These are phyloP conservation scores for Juncus inflexus DNA, from an alignment of 176 grass and related monocot species.

Conservation along the genomic window DNA sequence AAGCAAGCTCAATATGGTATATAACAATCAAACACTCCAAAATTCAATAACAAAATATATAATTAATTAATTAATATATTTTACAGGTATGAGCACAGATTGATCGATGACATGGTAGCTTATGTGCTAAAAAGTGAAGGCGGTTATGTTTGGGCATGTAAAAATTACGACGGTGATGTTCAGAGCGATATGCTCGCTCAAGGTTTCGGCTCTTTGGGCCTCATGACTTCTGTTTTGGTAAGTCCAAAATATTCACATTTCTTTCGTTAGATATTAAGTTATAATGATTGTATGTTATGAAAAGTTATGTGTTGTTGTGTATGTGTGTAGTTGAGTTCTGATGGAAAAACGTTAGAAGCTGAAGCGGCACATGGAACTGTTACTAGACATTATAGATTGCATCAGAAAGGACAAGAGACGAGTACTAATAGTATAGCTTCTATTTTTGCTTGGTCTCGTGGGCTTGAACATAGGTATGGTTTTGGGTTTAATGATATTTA, in stretches of 20 bases:
- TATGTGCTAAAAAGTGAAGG: slow-evolving; percentile 98
- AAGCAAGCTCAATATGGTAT: slow-evolving; percentile 79
- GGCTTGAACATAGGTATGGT: slow-evolving; percentile 82
- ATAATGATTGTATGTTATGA: slow-evolving; percentile 23
- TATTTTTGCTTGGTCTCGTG: slow-evolving; percentile 97
- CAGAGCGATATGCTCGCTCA: slow-evolving; percentile 97
- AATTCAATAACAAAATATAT: slow-evolving; percentile 6
- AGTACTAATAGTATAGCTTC: slow-evolving; percentile 99
- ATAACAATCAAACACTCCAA: slow-evolving; percentile 26
- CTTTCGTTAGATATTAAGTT: not conserved
- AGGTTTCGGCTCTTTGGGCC: slow-evolving; percentile 97
- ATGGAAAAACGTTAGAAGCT: slow-evolving; percentile 91
- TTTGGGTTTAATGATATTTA: too few species aligned
- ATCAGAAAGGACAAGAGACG: slow-evolving; percentile 90
- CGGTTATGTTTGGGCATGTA: slow-evolving; percentile 95
- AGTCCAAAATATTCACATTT: slow-evolving; percentile 2
- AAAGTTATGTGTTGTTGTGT: slow-evolving; percentile 10
- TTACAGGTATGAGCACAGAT: slow-evolving; percentile 90
- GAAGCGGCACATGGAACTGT: slow-evolving; percentile 99
- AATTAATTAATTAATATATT: slow-evolving; percentile 13
- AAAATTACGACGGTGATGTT: slow-evolving; percentile 99
- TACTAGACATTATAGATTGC: slow-evolving; percentile 80
- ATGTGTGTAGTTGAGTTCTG: slow-evolving; percentile 67
- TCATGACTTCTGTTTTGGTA: slow-evolving; percentile 94
- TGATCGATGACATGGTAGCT: slow-evolving; percentile 99